phyloP scores from a whole-genome alignment of 148 eudicot genomes.

The Rhododendron ferrugineum region DNA sequence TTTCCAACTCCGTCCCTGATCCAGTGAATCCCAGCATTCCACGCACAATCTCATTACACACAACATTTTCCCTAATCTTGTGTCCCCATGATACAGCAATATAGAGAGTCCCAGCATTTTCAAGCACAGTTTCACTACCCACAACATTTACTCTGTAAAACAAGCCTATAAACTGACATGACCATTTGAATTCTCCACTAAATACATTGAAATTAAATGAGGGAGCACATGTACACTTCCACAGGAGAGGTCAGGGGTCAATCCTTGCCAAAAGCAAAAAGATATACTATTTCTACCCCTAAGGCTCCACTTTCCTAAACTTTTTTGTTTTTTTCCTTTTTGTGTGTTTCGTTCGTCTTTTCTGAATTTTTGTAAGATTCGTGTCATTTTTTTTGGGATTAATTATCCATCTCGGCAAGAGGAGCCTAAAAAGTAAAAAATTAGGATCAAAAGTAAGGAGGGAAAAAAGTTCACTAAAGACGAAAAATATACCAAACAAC shows the following conservation, averaged over 20 bases:
- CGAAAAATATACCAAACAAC: background rate
- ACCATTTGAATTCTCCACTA: background rate
- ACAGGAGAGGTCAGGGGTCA: background rate
- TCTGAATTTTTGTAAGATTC: no score
- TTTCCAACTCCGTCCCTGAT: background rate
- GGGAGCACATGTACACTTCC: background rate
- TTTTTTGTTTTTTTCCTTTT: no score
- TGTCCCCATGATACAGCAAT: background rate
- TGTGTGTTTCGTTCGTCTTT: no score
- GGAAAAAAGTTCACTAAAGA: no score
- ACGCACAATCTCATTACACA: background rate
- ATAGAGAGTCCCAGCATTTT: background rate
- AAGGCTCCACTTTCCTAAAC: background rate
- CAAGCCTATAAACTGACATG: background rate
- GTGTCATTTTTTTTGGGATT: no score
- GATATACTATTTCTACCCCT: background rate
- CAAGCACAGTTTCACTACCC: background rate
- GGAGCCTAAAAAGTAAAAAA: no score
- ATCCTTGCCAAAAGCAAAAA: background rate
- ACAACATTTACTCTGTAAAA: background rate
- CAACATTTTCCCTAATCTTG: background rate
- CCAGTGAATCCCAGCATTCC: background rate
- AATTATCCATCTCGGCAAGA: no score
- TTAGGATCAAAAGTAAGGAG: no score
- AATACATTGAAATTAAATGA: constrained; percentile 1